Base-by-base conservation (phyloP, 306 rosid genomes). In the Biancaea sappan region DNA sequence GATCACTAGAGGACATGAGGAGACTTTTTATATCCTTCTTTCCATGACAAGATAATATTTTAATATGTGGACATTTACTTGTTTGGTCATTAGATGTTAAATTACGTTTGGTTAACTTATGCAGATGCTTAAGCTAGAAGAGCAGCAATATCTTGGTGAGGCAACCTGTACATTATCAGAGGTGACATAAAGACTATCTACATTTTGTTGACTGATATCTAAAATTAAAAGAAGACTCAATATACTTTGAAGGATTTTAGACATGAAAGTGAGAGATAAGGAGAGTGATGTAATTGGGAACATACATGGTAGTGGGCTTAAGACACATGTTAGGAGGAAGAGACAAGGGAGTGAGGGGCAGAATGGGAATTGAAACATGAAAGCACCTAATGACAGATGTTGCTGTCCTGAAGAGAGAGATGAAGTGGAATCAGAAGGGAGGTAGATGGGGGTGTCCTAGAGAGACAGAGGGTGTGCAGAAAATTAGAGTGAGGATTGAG, bases 101-200 rank as follows among this genome's bases (percentile, higher is more conserved):
- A 43, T 53, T 46, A 53, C 43, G 59, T 66, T 64, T 63, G 50
- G 34, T 59, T 84, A 66, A 78, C 74, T 72, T 66, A 57, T 76
- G 89, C 88, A 91, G 97, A 87, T 77, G 87, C 89, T 91, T 76
- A 86, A 77, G 83, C 89, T 89, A 58, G 97, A 91, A 22, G 97
- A 91, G 84, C 97, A 88, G 62, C 89, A 88, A 77, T 85, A 82
- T 85, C 94, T 91, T 65, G 97, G 97, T 11, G 92, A 88, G 72
- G 91, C 89, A 11, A 82, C 87, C 66, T 89, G 94, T 77, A 66
- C 66, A 37, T 63, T 91, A 76, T 87, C 94, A 74, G 77, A 91
- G 97, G 97, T 91, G 80, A 34, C 81, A 54, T 44, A 67, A 59
- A 48, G 77, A 54, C 66, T 46, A 37, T 54, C 53, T 24, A 18